Evolutionary conservation across 495 filamentous ascomycete genomes (phyloP).

Genomic region (Hypoxylon perforatum): DNA sequence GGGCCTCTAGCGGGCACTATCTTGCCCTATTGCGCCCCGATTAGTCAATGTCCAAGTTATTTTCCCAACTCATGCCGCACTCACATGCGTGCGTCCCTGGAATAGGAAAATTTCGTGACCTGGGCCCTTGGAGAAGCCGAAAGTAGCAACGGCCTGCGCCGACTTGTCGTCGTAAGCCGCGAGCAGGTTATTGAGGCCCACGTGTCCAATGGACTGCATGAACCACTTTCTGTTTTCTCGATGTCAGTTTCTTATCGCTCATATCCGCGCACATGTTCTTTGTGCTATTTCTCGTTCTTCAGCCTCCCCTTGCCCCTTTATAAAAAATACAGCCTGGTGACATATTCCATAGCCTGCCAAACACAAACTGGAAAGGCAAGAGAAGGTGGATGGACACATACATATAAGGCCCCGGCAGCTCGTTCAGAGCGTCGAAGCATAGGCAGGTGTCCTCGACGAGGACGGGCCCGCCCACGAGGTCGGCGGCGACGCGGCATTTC

Average conservation of each 20-base stretch:
- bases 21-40: constrained; percentile 65
- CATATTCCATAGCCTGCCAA: too few species aligned
- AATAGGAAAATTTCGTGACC: constrained; percentile 88
- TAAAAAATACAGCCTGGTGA: too few species aligned
- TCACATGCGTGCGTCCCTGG: constrained; percentile 79
- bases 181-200: constrained; percentile 90
- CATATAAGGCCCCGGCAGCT: constrained; percentile 97
- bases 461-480: constrained; percentile 80
- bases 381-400: constrained; percentile 55
- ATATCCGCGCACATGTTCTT: neutral
- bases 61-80: constrained; percentile 9
- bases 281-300: neutral
- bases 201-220: constrained; percentile 80
- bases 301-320: neutral
- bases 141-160: constrained; percentile 94
- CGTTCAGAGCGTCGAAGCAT: constrained; percentile 88
- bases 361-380: neutral
- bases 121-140: constrained; percentile 89
- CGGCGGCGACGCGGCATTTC: constrained; percentile 84
- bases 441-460: constrained; percentile 96
- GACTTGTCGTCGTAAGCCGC: constrained; percentile 88
- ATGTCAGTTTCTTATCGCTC: constrained; percentile 9
- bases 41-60: constrained; percentile 1
- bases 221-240: constrained; percentile 82
- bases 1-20: constrained; percentile 82